Evolutionary conservation across 441 rosid genomes (phyloP), one percentile per base, ranked within the genome.

Genomic region (Lepidium campestre): DNA sequence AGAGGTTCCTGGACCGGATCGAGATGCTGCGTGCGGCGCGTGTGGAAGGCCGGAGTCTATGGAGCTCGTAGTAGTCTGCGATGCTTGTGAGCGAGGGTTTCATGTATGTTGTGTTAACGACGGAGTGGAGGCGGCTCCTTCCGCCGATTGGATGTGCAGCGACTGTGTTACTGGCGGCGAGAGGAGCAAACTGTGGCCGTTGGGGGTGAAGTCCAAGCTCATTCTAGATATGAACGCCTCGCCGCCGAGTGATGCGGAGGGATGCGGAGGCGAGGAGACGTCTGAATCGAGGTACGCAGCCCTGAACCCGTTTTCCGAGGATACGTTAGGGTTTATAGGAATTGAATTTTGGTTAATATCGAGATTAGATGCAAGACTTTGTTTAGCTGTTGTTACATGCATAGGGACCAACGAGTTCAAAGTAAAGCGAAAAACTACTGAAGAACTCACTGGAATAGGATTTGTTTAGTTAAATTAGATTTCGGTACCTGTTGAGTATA

Each of bases 201-300:
- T 91, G 31, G 98, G 98, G 23, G 83, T 82, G 31, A 87, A 86
- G 83, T 70, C 84, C 1, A 87, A 83, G 70, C 79, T 77, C 77
- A 80, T 87, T 73, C 65, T 91, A 63, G 98, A 91, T 68, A 91
- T 91, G 69, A 91, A 91, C 67, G 77, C 95, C 36, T 89, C 95
- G 31, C 98, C 98, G 5, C 96, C 96, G 5, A 89, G 93, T 22
- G 98, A 88, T 40, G 78, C 76, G 3, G 93, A 90, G 31, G 87
- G 81, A 1, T 89, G 80, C 12, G 83, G 77, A n/a, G 65, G 48
- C 35, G 77, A 80, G 23, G 81, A 75, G 15, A 71, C 75, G 40
- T 62, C 68, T 32, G 79, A 75, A 42, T 80, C 73, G 72, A 84
- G 96, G 97, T 91, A 77, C 45, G 76, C 17, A 15, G 56, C 37